Evolutionary conservation across 345 rosid species (phyloP).

Genomic region (Acer campestre): DNA sequence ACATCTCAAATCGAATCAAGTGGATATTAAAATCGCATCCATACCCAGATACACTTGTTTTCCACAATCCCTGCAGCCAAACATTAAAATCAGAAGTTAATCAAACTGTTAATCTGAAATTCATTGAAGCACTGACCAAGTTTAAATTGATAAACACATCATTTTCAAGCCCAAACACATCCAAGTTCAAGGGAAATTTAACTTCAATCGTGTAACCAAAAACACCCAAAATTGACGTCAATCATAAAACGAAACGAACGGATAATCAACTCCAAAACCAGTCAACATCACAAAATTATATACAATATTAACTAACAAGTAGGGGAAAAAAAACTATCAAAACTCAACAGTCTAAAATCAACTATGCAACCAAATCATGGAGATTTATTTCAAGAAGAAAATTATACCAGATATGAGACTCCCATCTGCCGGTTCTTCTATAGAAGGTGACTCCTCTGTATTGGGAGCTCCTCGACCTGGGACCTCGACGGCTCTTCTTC

Average conservation of each 20-base stretch:
- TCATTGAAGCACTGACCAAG: not conserved
- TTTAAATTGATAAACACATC: not conserved
- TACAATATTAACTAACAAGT: not conserved
- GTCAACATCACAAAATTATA: not conserved
- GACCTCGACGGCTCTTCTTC: slow-evolving; percentile 93
- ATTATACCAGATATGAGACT: slow-evolving; percentile 87
- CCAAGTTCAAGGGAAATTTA: not conserved
- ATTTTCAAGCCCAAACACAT: not conserved
- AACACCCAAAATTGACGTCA: not conserved
- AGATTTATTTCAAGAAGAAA: not conserved
- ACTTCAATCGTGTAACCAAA: not conserved
- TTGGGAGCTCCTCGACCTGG: slow-evolving; percentile 96
- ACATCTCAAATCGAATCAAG: slow-evolving; percentile 3
- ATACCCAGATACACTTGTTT: slow-evolving; percentile 95
- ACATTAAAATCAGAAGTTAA: slow-evolving; percentile 3
- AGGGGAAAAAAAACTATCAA: not conserved
- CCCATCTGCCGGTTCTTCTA: slow-evolving; percentile 96
- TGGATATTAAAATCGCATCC: slow-evolving; percentile 23
- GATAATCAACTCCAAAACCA: not conserved
- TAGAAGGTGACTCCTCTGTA: slow-evolving; percentile 96
- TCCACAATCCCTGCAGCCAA: slow-evolving; percentile 84
- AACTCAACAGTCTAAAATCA: slow-evolving; percentile 8
- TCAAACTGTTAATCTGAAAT: not conserved
- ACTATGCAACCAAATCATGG: not conserved
- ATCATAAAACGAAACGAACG: not conserved